Evolutionary conservation across 2,329 filamentous ascomycete species (phyloP).

Genomic region (Ceratocystis eucalypticola): DNA sequence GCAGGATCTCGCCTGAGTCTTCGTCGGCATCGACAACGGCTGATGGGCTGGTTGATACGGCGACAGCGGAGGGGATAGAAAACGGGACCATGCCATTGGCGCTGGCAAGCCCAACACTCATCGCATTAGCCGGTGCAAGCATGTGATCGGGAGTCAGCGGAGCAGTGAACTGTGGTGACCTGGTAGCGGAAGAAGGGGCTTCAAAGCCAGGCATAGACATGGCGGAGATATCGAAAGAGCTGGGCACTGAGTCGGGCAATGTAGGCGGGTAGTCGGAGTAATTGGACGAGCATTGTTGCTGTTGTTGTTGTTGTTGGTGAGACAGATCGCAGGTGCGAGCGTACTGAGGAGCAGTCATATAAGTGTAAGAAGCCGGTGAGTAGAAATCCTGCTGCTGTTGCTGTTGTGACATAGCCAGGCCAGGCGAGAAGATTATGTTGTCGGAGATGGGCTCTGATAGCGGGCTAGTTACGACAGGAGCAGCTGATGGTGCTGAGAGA

Average conservation of each 20-base stretch:
- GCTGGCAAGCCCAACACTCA: not conserved
- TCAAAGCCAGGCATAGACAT: slow-evolving; percentile 12
- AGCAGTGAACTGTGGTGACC: slow-evolving; percentile 10
- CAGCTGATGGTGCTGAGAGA: not conserved
- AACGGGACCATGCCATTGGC: not conserved
- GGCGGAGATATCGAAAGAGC: slow-evolving; percentile 10
- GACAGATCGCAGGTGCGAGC: not conserved
- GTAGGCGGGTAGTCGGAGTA: slow-evolving; percentile 11
- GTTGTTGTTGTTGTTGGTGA: slow-evolving; percentile 7
- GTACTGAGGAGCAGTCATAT: not conserved
- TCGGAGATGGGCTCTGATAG: slow-evolving; percentile 4
- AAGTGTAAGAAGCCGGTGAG: slow-evolving; percentile 6
- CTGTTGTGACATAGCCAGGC: not conserved
- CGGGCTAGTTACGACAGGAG: slow-evolving; percentile 8
- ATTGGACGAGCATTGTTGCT: not conserved
- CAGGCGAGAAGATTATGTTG: slow-evolving; percentile 16
- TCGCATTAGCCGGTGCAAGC: not conserved
- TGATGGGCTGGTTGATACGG: not conserved
- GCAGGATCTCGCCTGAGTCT: slow-evolving; percentile 54
- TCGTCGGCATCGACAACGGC: slow-evolving; percentile 37
- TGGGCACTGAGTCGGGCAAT: slow-evolving; percentile 9
- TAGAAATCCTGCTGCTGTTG: not conserved
- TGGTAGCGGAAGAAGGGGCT: not conserved
- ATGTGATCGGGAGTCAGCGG: slow-evolving; percentile 12
- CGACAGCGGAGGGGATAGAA: not conserved